Evolutionary conservation across 1,139 yeast genomes (phyloP).

Genomic region (Debaryomyces nepalensis): DNA sequence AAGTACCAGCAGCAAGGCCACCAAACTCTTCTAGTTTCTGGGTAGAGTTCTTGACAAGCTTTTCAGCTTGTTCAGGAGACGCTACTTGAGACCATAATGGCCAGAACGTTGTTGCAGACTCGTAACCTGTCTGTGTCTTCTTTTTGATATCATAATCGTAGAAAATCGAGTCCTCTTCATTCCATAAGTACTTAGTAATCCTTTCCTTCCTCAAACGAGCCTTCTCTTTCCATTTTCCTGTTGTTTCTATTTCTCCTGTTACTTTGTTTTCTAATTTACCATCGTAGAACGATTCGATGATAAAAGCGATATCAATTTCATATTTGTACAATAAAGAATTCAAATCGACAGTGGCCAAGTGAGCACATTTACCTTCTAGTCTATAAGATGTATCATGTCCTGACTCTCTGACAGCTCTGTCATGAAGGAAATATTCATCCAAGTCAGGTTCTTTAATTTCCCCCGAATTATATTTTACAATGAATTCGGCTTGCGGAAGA

Average conservation of each 20-base stretch:
- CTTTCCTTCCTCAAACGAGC: constrained; percentile 59
- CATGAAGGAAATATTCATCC: constrained; percentile 89
- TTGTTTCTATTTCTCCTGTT: constrained; percentile 45
- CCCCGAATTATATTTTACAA: constrained; percentile 69
- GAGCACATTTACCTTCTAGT: constrained; percentile 86
- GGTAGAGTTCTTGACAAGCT: constrained; percentile 62
- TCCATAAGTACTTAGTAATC: constrained; percentile 82
- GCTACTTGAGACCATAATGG: constrained; percentile 87
- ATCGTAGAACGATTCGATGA: constrained; percentile 60
- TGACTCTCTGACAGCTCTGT: constrained; percentile 93
- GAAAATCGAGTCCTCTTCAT: constrained; percentile 75
- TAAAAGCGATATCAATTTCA: constrained; percentile 79
- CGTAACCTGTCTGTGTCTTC: constrained; percentile 64
- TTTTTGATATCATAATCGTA: constrained; percentile 80
- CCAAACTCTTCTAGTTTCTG: constrained; percentile 82
- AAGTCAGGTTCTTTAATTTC: constrained; percentile 72
- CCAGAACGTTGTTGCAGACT: constrained; percentile 92
- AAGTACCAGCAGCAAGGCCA: constrained; percentile 88
- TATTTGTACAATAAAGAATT: constrained; percentile 88
- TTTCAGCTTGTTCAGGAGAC: constrained; percentile 71
- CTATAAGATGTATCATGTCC: constrained; percentile 96
- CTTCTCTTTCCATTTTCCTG: constrained; percentile 61
- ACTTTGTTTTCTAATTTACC: constrained; percentile 43
- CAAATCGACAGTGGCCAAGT: constrained; percentile 88
- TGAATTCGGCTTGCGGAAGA: constrained; percentile 69